These are phyloP conservation scores for Asterophora parasitica DNA, from an alignment of 768 basidiomycete species.

Conservation along the genomic window DNA sequence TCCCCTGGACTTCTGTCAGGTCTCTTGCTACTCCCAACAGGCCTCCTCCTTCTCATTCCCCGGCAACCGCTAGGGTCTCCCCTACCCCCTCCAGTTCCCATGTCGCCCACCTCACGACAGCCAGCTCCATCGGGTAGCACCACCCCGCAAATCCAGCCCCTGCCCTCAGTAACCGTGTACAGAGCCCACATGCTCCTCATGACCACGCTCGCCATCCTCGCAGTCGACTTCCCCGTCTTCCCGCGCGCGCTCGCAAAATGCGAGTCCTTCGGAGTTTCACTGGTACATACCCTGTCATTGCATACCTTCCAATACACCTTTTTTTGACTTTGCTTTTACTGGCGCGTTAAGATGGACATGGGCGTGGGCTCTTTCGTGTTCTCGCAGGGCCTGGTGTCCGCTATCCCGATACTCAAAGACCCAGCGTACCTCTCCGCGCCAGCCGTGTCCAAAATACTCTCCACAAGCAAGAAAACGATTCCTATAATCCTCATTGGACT, in stretches of 20 bases:
- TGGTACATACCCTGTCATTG: conserved; percentile 47
- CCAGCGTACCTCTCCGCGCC: conserved; percentile 48
- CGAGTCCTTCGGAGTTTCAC: conserved; percentile 90
- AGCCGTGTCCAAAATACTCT: conserved; percentile 44
- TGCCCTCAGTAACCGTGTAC: conserved; percentile 82
- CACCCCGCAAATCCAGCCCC: conserved; percentile 30
- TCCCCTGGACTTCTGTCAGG: conserved; percentile 48
- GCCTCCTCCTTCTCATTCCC: conserved; percentile 39
- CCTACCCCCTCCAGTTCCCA: conserved; percentile 38
- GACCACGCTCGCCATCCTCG: conserved; percentile 86
- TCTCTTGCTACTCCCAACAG: conserved; percentile 42
- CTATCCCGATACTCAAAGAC: conserved; percentile 70
- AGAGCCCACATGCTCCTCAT: conserved; percentile 94
- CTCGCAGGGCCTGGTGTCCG: conserved; percentile 90
- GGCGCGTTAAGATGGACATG: conserved; percentile 77
- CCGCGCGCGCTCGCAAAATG: conserved; percentile 87
- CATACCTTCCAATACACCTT: background rate
- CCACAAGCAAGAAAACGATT: conserved; percentile 49
- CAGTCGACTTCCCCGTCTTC: conserved; percentile 93
- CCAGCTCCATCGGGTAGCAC: conserved; percentile 3
- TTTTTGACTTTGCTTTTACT: conserved; percentile 10
- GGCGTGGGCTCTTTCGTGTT: conserved; percentile 98
- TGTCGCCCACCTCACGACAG: conserved; percentile 11
- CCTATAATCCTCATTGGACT: conserved; percentile 74
- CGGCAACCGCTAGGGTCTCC: conserved; percentile 40